Evolutionary conservation across 331 rosid genomes (phyloP).

Genomic region (Acacia pycnantha): DNA sequence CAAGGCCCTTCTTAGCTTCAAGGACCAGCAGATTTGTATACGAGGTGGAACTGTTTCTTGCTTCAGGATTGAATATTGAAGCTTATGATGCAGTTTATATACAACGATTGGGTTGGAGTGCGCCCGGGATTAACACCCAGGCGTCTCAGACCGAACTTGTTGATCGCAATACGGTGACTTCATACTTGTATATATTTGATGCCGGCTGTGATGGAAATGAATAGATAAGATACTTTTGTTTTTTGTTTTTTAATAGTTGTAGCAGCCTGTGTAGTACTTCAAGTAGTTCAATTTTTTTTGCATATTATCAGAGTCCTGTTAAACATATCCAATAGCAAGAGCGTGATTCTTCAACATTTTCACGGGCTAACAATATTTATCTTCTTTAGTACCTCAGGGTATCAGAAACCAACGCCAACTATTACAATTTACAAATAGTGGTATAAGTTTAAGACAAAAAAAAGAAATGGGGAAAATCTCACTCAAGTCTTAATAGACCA

Average conservation of each 20-base stretch:
- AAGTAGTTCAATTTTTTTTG: background rate
- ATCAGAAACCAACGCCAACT: background rate
- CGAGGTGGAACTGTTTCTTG: conserved; percentile 84
- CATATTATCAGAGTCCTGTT: background rate
- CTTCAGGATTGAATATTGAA: conserved; percentile 82
- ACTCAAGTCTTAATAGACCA: too few species aligned
- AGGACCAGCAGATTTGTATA: conserved; percentile 64
- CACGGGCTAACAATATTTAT: background rate
- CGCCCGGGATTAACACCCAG: conserved; percentile 44
- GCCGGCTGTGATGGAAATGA: conserved; percentile 63
- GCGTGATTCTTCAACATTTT: conserved; percentile 1
- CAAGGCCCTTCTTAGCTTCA: conserved; percentile 62
- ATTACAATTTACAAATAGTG: background rate
- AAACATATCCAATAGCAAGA: background rate
- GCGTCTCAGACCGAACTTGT: conserved; percentile 36
- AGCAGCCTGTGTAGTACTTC: background rate
- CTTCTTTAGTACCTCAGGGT: background rate
- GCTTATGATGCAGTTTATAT: conserved; percentile 83
- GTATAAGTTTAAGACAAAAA: background rate
- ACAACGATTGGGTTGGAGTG: conserved; percentile 82
- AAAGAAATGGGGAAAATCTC: too few species aligned
- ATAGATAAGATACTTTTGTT: conserved; percentile 25
- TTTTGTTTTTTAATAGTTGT: background rate
- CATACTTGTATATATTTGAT: conserved; percentile 66
- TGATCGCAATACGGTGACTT: conserved; percentile 51